Evolutionary conservation across 495 filamentous ascomycete genomes (phyloP).

Genomic region (Hypomontagnella monticulosa): DNA sequence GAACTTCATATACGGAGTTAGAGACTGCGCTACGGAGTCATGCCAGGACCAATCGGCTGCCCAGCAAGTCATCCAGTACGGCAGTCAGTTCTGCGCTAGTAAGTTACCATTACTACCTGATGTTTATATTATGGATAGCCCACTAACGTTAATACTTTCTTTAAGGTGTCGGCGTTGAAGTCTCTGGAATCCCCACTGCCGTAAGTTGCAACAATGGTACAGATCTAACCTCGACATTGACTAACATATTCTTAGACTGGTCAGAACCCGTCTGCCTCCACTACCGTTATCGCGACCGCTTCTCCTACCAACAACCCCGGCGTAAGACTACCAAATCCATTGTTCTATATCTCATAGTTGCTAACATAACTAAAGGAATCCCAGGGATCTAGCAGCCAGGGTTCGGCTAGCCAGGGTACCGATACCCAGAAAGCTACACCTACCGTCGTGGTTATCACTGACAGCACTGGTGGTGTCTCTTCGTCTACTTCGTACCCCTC

Average conservation of each 20-base stretch:
- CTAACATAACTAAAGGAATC: constrained; percentile 19
- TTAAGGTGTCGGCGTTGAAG: constrained; percentile 37
- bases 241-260: constrained; percentile 17
- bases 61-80: constrained; percentile 48
- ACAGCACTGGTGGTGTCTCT: constrained; percentile 22
- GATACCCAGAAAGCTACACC: not conserved
- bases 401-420: not conserved
- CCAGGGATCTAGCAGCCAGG: constrained; percentile 8
- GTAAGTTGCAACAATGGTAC: constrained; percentile 26
- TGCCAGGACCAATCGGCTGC: constrained; percentile 59
- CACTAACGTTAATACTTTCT: constrained; percentile 10
- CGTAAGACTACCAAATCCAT: constrained; percentile 9
- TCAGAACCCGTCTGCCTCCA: constrained; percentile 27
- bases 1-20: constrained; percentile 78
- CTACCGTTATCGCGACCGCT: constrained; percentile 33
- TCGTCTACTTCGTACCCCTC: not conserved
- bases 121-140: not conserved
- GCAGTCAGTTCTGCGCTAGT: constrained; percentile 47
- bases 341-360: not conserved
- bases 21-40: constrained; percentile 76
- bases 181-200: constrained; percentile 37
- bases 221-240: not conserved
- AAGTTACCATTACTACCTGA: constrained; percentile 10
- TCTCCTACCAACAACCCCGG: constrained; percentile 23
- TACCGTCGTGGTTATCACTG: constrained; percentile 11